Evolutionary conservation across 192 early-diverging fungal genomes (phyloP), one percentile per base, ranked within the genome.

Genomic region (Chytriomyces sp.): DNA sequence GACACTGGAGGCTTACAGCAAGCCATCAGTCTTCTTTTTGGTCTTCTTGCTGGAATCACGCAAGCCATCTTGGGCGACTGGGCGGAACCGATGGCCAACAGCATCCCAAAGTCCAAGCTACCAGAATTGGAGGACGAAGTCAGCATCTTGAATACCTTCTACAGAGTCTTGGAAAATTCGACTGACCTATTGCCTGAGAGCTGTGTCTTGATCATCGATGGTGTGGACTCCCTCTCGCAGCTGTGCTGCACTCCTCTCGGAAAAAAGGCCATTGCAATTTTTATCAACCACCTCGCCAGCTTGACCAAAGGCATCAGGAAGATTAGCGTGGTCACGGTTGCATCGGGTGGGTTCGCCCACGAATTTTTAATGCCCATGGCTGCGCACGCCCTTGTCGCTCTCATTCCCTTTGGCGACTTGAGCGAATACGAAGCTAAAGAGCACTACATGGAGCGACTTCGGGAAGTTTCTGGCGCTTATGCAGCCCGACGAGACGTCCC

Each of bases 91-190:
- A 30, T 65, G n/a, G 26, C n/a, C 7, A 39, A 34, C 19, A 65
- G 28, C 59, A 61, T 61, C 32, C 59, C 59, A 31, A 61, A 61
- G 8, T 31, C 64, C 17, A 52, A 49, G 33, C 44, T 69, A 8
- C 66, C 66, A 8, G 52, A 25, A 8, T 22, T 69, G 52, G 66
- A 69, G n/a, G 66, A 69, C 52, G 54, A 69, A 28, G 37, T 56
- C n/a, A 14, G 14, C 10, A 69, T 69, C 28, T 33, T 69, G 5
- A 56, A 31, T 31, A 57, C 49, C 17, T 69, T 69, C 33, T 57
- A 56, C 34, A 31, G 19, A 3, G 66, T 69, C 7, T 54, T 69
- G 22, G 66, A 69, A n/a, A 10, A 22, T 7, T 34, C 66, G 8
- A 56, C 66, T 6, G 19, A 37, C 17, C 19, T 58, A 31, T 12